Percentiles rank a stretch among this genome's conserved stretches.
Conservation (phyloP, 2,329 filamentous ascomycete genomes). For the Penicillium aurantiogriseum region DNA sequence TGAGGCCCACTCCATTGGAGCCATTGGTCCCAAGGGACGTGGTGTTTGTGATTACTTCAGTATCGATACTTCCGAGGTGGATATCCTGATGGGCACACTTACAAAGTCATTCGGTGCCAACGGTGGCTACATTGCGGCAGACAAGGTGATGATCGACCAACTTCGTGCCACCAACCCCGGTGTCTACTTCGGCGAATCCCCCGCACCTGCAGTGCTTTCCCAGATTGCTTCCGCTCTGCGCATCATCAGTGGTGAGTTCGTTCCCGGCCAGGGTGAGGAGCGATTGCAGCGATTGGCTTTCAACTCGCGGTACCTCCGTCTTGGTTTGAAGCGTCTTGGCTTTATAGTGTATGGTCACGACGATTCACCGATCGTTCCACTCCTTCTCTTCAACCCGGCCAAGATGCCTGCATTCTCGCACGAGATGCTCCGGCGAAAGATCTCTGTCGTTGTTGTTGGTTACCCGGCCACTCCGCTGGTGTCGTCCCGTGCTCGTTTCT, state of each 20-base stretch:
- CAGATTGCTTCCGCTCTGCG: slow-evolving; percentile 85
- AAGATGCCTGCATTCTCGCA: slow-evolving; percentile 99
- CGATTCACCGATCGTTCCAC: slow-evolving; percentile 92
- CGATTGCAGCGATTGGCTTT: slow-evolving; percentile 93
- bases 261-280: slow-evolving; percentile 90
- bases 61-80: slow-evolving; percentile 80
- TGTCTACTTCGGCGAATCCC: slow-evolving; percentile 82
- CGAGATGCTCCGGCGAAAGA: slow-evolving; percentile 97
- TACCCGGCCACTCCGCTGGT: slow-evolving; percentile 96
- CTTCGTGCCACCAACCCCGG: slow-evolving; percentile 82
- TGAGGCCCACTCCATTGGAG: slow-evolving; percentile 93
- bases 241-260: slow-evolving; percentile 84
- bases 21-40: slow-evolving; percentile 80
- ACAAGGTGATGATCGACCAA: slow-evolving; percentile 90
- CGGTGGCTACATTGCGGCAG: slow-evolving; percentile 88
- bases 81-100: slow-evolving; percentile 96
- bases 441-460: slow-evolving; percentile 93
- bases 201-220: slow-evolving; percentile 80
- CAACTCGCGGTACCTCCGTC: slow-evolving; percentile 96
- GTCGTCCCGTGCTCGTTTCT: slow-evolving; percentile 92
- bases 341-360: slow-evolving; percentile 97
- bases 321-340: slow-evolving; percentile 93
- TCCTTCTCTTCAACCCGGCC: slow-evolving; percentile 95
- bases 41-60: slow-evolving; percentile 98
- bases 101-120: slow-evolving; percentile 99